These are phyloP conservation scores for Paracorniculantispora psalliotae DNA, from an alignment of 2,329 filamentous ascomycete species.

Conservation along the genomic window DNA sequence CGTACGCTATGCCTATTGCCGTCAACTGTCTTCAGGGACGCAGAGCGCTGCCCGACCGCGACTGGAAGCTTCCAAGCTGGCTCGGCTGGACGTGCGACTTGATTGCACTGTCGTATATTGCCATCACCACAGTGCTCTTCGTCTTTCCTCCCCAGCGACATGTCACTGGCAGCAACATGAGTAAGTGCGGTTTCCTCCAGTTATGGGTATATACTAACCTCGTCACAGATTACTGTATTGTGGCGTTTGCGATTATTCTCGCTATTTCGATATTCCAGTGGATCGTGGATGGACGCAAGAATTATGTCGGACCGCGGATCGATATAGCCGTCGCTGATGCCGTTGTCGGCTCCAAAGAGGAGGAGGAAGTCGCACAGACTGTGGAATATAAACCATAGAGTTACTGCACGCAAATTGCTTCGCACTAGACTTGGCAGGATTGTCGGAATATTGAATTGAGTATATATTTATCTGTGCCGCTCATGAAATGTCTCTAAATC, in stretches of 20 bases:
- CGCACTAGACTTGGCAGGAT: neutral
- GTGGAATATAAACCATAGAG: slow-evolving; percentile 17
- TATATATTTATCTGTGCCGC: neutral
- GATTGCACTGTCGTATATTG: slow-evolving; percentile 55
- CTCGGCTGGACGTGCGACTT: slow-evolving; percentile 33
- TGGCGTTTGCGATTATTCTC: slow-evolving; percentile 42
- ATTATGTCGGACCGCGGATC: slow-evolving; percentile 33
- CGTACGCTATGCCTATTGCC: slow-evolving; percentile 68
- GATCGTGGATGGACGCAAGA: slow-evolving; percentile 42
- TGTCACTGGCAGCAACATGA: slow-evolving; percentile 64
- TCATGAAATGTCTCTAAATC: neutral
- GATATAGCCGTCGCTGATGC: slow-evolving; percentile 11
- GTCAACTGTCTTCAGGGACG: slow-evolving; percentile 65
- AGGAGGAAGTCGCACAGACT: slow-evolving; percentile 8
- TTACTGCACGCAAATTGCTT: neutral
- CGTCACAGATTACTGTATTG: slow-evolving; percentile 37
- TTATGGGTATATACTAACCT: neutral
- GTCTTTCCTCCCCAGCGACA: slow-evolving; percentile 66
- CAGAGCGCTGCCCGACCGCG: slow-evolving; percentile 53
- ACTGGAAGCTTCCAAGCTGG: slow-evolving; percentile 30
- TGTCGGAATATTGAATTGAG: neutral
- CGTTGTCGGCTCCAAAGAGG: neutral
- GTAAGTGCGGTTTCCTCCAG: slow-evolving; percentile 9
- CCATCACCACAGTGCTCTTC: slow-evolving; percentile 66
- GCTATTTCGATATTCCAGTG: slow-evolving; percentile 38